These are phyloP conservation scores for Pycnococcus provasolii DNA, from an alignment of 139 green algal species.

Conservation along the genomic window DNA sequence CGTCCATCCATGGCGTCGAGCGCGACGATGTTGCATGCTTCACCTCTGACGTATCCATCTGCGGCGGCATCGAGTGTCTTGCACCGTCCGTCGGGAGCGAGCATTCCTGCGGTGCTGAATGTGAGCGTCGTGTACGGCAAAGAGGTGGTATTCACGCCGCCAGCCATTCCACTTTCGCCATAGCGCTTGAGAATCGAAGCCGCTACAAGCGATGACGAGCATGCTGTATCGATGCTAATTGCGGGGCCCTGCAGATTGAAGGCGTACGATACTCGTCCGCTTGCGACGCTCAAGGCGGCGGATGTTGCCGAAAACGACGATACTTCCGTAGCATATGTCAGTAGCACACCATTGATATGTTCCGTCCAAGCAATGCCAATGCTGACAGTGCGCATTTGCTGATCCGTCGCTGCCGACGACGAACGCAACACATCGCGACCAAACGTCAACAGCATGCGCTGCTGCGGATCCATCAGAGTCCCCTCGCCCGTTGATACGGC, in stretches of 20 bases:
- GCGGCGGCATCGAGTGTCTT: slow-evolving; percentile 70
- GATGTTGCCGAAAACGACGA: slow-evolving; percentile 29
- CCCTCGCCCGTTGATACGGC: background rate
- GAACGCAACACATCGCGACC: no score
- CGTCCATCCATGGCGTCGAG: slow-evolving; percentile 1
- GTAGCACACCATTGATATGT: slow-evolving; percentile 4
- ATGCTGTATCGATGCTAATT: slow-evolving; percentile 61
- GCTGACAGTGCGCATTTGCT: background rate
- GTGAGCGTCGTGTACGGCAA: slow-evolving; percentile 37
- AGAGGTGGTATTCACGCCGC: slow-evolving; percentile 11
- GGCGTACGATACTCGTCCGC: slow-evolving; percentile 64
- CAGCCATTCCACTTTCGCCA: background rate
- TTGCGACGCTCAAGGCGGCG: slow-evolving; percentile 54
- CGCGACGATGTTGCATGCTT: slow-evolving; percentile 30
- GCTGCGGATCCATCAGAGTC: slow-evolving; percentile 6
- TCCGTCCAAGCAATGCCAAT: slow-evolving; percentile 27
- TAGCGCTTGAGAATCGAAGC: slow-evolving; percentile 2
- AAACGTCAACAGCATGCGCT: slow-evolving; percentile 31
- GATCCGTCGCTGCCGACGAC: no score
- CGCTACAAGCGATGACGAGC: slow-evolving; percentile 56
- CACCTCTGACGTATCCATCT: slow-evolving; percentile 70
- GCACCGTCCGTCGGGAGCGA: slow-evolving; percentile 62
- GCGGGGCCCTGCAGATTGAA: slow-evolving; percentile 61
- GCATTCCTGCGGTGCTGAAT: slow-evolving; percentile 42
- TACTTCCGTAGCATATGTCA: background rate